These are phyloP conservation scores for Fusarium coffeatum DNA, from an alignment of 2,329 filamentous ascomycete species.

Conservation along the genomic window DNA sequence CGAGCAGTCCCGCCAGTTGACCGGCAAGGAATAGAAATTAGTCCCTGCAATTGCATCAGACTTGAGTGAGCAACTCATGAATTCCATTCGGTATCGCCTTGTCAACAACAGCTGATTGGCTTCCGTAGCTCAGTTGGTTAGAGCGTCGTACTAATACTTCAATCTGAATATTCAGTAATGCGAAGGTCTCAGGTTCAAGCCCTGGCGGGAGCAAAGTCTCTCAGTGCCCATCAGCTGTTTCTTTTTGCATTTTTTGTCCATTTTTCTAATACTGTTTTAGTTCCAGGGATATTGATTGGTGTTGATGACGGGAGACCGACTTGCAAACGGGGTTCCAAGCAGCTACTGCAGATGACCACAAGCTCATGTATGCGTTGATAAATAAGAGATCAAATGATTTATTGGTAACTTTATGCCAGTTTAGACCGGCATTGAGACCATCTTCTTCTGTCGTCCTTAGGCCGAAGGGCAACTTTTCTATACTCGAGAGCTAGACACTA, in stretches of 20 bases:
- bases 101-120: constrained; percentile 35
- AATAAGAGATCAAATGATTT: not conserved
- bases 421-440: not conserved
- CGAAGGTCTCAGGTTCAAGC: constrained; percentile 48
- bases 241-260: constrained; percentile 15
- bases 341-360: not conserved
- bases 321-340: not conserved
- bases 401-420: not conserved
- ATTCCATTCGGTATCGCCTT: accelerated
- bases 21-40: not conserved
- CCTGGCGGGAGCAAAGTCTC: constrained; percentile 44
- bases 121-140: constrained; percentile 49
- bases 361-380: not conserved
- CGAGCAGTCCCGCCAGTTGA: not conserved
- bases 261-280: not conserved
- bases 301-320: not conserved
- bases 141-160: constrained; percentile 48
- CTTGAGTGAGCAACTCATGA: not conserved
- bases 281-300: not conserved
- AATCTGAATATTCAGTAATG: constrained; percentile 39
- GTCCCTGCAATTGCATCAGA: not conserved
- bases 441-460: not conserved
- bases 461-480: too few species aligned
- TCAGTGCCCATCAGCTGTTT: constrained; percentile 27
- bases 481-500: not conserved